Evolutionary conservation across 345 rosid genomes (phyloP).

Genomic region (Geranium brycei): DNA sequence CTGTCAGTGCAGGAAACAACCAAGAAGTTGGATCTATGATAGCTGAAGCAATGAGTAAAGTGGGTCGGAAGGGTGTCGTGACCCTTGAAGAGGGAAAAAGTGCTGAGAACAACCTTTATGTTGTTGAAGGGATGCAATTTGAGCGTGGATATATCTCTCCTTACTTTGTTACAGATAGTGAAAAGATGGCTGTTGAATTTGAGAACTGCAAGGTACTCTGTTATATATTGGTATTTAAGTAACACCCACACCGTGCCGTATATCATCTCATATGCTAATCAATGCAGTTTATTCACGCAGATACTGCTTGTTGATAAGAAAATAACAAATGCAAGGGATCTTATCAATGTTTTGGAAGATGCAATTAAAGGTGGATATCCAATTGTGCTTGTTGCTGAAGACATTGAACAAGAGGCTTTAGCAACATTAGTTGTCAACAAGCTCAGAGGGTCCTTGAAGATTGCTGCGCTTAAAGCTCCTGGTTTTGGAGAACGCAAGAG

Average conservation of each 20-base stretch:
- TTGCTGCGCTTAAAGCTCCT: constrained; percentile 96
- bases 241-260: neutral
- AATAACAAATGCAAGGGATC: constrained; percentile 32
- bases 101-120: constrained; percentile 88
- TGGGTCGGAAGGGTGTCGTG: constrained; percentile 91
- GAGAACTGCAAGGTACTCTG: constrained; percentile 85
- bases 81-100: constrained; percentile 99
- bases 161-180: constrained; percentile 89
- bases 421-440: constrained; percentile 92
- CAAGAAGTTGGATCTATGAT: constrained; percentile 91
- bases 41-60: constrained; percentile 96
- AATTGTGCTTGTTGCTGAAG: constrained; percentile 26
- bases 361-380: constrained; percentile 25
- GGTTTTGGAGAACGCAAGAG: constrained; percentile 96
- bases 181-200: constrained; percentile 92
- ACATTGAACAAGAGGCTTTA: constrained; percentile 31
- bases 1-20: constrained; percentile 97
- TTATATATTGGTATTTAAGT: neutral
- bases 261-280: neutral
- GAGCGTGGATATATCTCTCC: constrained; percentile 98
- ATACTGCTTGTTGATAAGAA: constrained; percentile 60
- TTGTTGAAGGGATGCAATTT: constrained; percentile 99
- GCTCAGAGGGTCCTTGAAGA: constrained; percentile 81
- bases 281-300: constrained; percentile 29
- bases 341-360: constrained; percentile 24